phyloP scores from a whole-genome alignment of 306 rosid species.

The Vigna hirtella region DNA sequence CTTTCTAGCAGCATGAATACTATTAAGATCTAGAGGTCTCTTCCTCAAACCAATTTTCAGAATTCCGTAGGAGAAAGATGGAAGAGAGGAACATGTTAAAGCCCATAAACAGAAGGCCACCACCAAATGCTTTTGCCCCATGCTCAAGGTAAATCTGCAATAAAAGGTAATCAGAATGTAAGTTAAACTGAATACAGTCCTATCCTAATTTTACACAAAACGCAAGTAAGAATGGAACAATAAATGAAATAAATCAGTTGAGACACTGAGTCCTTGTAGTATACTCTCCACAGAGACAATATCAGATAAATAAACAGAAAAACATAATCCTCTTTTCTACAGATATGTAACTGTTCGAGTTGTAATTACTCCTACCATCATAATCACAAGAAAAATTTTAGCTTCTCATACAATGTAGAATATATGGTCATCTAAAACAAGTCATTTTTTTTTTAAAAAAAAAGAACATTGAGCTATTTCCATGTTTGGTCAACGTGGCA shows the following conservation, averaged over 20 bases:
- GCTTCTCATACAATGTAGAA: not conserved
- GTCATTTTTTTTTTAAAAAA: not conserved
- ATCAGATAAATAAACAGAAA: not conserved
- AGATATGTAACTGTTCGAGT: not conserved
- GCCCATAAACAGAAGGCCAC: conserved; percentile 69
- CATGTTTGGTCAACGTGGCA: conserved; percentile 27
- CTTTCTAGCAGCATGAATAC: conserved; percentile 60
- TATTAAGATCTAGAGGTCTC: conserved; percentile 65
- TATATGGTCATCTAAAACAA: not conserved
- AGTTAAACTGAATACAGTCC: conserved; percentile 27
- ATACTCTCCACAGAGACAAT: not conserved
- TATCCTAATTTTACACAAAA: conserved; percentile 33
- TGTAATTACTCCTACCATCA: conserved; percentile 2
- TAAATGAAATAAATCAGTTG: conserved; percentile 4
- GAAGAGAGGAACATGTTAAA: conserved; percentile 62
- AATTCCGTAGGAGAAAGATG: conserved; percentile 67
- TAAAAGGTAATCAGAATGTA: conserved; percentile 22
- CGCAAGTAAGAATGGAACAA: conserved; percentile 9
- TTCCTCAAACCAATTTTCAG: conserved; percentile 70
- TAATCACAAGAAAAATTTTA: not conserved
- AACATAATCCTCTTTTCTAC: not conserved
- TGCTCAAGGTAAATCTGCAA: conserved; percentile 46
- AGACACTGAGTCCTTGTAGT: not conserved
- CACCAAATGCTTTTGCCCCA: conserved; percentile 62
- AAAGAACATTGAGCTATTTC: not conserved